Conservation (phyloP, 2,329 filamentous ascomycete species). For the Nemania sp. region DNA sequence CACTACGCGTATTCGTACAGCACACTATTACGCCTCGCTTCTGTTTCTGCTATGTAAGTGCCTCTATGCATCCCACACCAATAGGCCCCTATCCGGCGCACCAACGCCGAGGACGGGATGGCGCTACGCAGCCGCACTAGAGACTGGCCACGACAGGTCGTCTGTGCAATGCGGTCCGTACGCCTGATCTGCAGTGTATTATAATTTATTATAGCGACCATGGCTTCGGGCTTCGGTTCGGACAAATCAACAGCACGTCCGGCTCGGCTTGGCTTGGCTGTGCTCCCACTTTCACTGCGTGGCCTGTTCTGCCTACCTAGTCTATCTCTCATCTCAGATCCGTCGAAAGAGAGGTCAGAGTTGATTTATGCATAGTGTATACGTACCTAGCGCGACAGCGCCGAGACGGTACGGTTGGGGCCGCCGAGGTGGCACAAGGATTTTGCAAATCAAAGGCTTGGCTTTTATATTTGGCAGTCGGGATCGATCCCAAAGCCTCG, state of each 20-base stretch:
- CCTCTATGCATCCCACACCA: slow-evolving; percentile 6
- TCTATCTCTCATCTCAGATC: background rate
- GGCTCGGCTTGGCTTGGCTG: slow-evolving; percentile 25
- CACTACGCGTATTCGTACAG: too few relatives aligned
- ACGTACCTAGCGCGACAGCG: background rate
- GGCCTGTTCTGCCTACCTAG: slow-evolving; percentile 12
- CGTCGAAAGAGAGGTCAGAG: background rate
- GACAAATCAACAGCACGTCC: slow-evolving; percentile 10
- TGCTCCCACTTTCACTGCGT: slow-evolving; percentile 7
- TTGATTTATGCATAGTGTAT: too few relatives aligned
- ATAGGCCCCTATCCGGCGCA: too few relatives aligned
- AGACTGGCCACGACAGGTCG: slow-evolving; percentile 9
- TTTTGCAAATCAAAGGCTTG: slow-evolving; percentile 23
- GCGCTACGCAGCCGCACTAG: slow-evolving; percentile 7
- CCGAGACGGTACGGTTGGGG: slow-evolving; percentile 21
- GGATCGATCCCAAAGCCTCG: slow-evolving; percentile 1
- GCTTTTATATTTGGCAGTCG: slow-evolving; percentile 17
- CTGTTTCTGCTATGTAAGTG: too few relatives aligned
- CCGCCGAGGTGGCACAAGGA: slow-evolving; percentile 22
- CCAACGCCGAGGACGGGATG: too few relatives aligned
- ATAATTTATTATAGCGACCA: too few relatives aligned
- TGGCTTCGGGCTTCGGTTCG: slow-evolving; percentile 17
- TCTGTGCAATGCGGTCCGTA: slow-evolving; percentile 8
- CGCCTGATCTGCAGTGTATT: slow-evolving; percentile 3
- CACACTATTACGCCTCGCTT: too few relatives aligned